Percentiles rank a stretch among this genome's conserved stretches.
Evolutionary conservation across 2,329 filamentous ascomycete genomes (phyloP).

Genomic region (Colletotrichum sansevieriae): DNA sequence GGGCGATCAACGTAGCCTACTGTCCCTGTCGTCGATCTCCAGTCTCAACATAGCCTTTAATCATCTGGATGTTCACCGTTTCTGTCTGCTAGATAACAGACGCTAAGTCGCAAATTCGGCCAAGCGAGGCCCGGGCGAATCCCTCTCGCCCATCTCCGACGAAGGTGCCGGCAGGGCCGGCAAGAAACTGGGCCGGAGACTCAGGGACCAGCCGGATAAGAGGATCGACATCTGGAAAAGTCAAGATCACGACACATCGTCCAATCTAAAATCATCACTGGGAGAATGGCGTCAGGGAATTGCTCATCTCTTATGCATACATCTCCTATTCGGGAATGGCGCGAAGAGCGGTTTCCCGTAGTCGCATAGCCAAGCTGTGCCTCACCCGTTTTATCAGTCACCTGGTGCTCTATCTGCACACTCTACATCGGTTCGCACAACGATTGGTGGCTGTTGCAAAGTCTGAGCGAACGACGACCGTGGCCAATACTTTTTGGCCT

Average conservation of each 20-base stretch:
- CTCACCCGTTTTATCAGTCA: slow-evolving; percentile 2
- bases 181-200: slow-evolving; percentile 8
- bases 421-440: not conserved
- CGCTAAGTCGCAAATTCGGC: too few species aligned
- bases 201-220: slow-evolving; percentile 1
- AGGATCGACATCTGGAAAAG: not conserved
- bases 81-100: not conserved
- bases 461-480: not conserved
- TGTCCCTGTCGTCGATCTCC: slow-evolving; percentile 35
- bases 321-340: not conserved
- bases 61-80: slow-evolving; percentile 7
- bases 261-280: not conserved
- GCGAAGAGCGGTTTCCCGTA: slow-evolving; percentile 4
- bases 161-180: not conserved
- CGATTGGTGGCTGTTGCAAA: not conserved
- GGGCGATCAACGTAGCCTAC: not conserved
- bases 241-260: not conserved
- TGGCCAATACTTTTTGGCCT: not conserved
- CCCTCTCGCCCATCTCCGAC: not conserved
- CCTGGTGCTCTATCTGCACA: not conserved
- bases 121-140: too few species aligned
- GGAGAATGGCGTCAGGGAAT: not conserved
- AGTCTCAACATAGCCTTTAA: slow-evolving; percentile 3
- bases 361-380: slow-evolving; percentile 13
- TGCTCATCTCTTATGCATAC: not conserved